Evolutionary conservation across 139 green algal genomes (phyloP), one percentile per base, ranked within the genome.

Genomic region (Chlorella vulgaris): DNA sequence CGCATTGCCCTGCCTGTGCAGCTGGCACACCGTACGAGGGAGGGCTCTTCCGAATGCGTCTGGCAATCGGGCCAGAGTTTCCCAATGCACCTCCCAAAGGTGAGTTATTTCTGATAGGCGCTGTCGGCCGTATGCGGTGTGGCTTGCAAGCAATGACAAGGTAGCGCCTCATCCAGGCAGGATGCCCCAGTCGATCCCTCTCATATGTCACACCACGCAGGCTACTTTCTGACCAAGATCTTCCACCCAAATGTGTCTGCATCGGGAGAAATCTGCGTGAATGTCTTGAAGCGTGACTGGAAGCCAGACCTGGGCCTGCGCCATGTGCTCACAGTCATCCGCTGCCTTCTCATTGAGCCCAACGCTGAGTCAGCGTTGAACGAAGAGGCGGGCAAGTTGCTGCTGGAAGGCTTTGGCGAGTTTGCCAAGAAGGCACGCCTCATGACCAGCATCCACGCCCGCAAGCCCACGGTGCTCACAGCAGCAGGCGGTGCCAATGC

Each of bases 211-310:
- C n/a, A n/a, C n/a, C n/a, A n/a, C n/a, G n/a, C 84, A 93, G 91
- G 91, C 40, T 94, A 86, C 80, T 98, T 98, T 80, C 38, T 93
- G 10, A 98, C 94, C 6, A 95, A 93, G 63, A 96, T 99, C n/a
- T 99, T 99, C 75, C 96, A 99, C 81, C 96, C 96, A 5, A 99
- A 99, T 80, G 91, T 99, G 7, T 93, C 92, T 42, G 81, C 89
- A 26, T 67, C 65, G 4, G 96, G 96, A 2, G 96, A 99, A 65
- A 98, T 99, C 75, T 99, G 96, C 63, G 96, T 99, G 24, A 99
- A 99, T 76, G 95, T 97, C 38, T 90, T 99, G 6, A 98, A 99
- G 84, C 91, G 91, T 43, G 96, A 99, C 86, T 99, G 96, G 96
- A 92, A 87, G 62, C 84, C 92, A 5, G 91, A 91, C 31, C 78